These are phyloP conservation scores for Halophytophthora batemanensis DNA, from an alignment of 352 stramenopile species.

Conservation along the genomic window DNA sequence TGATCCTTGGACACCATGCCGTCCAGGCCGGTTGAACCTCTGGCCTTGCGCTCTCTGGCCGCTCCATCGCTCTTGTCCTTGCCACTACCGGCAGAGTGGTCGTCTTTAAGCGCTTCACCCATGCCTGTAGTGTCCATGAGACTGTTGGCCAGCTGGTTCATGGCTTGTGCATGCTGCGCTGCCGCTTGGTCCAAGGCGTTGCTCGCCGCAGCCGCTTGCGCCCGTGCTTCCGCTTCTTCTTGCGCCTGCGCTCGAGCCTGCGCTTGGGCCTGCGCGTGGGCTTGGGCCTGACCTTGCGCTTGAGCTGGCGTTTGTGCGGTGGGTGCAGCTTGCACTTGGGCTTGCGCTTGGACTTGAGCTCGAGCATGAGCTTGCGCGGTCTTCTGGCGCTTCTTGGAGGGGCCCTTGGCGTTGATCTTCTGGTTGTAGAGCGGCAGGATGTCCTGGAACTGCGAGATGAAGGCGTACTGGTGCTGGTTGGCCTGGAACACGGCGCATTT, in stretches of 20 bases:
- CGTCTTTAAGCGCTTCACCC: conserved; percentile 47
- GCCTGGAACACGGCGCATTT: conserved; percentile 77
- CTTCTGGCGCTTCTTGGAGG: conserved; percentile 66
- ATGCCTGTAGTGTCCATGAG: conserved; percentile 62
- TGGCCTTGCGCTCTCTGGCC: conserved; percentile 40
- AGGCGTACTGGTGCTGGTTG: conserved; percentile 79
- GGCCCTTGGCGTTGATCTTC: conserved; percentile 69
- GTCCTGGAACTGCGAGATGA: conserved; percentile 78
- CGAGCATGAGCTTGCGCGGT: conserved; percentile 6
- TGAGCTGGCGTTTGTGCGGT: conserved; percentile 11
- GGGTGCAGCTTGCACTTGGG: conserved; percentile 10
- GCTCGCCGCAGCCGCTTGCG: conserved; percentile 11
- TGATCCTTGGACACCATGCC: conserved; percentile 54
- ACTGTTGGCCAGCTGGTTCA: conserved; percentile 57
- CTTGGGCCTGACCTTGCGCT: conserved; percentile 8
- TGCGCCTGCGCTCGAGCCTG: conserved; percentile 19
- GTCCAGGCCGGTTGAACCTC: conserved; percentile 20
- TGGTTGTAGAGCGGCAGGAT: conserved; percentile 81
- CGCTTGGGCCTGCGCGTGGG: conserved; percentile 8
- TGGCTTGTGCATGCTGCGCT: conserved; percentile 58
- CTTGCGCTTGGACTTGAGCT: not conserved
- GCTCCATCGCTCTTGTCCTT: conserved; percentile 31
- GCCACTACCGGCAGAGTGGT: conserved; percentile 18
- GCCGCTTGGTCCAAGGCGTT: conserved; percentile 45
- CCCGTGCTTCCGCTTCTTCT: conserved; percentile 15